phyloP scores from a whole-genome alignment of 2,329 filamentous ascomycete species.

The Amauroascus verrucosus region DNA sequence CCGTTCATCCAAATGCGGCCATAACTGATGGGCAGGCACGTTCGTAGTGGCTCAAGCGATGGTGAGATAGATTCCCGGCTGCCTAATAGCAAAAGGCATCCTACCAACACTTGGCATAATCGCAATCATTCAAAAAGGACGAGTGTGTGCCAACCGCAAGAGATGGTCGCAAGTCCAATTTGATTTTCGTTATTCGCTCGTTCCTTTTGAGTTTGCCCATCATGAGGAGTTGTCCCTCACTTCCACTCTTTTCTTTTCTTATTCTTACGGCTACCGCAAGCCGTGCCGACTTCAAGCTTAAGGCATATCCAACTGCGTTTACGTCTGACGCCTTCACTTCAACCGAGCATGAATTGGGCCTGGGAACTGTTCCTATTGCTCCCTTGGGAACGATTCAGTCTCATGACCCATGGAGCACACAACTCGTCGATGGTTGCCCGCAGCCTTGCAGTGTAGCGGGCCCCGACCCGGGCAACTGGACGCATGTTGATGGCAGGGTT shows the following conservation, averaged over 20 bases:
- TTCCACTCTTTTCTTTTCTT: background rate
- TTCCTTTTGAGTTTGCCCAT: background rate
- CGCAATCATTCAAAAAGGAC: too few relatives aligned
- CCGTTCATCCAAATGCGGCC: too few relatives aligned
- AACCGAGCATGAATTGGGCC: background rate
- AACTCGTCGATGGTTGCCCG: constrained; percentile 17
- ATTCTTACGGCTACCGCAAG: background rate
- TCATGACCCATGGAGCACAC: background rate
- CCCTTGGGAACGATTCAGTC: background rate
- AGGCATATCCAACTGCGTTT: background rate
- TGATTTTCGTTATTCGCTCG: background rate
- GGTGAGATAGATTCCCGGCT: too few relatives aligned
- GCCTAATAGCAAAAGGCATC: too few relatives aligned
- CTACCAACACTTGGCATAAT: too few relatives aligned
- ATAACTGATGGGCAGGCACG: too few relatives aligned
- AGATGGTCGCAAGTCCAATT: too few relatives aligned
- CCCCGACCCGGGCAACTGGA: constrained; percentile 11
- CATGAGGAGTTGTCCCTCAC: background rate
- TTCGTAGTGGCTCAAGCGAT: too few relatives aligned
- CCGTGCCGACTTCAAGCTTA: background rate
- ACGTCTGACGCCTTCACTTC: background rate
- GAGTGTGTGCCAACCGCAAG: too few relatives aligned
- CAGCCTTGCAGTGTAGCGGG: constrained; percentile 1
- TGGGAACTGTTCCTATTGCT: background rate
- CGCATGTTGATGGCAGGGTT: background rate